A percentile compares a stretch with the other conserved stretches of the same genome.
Conservation (phyloP, 441 rosid genomes). For the Adansonia grandidieri region DNA sequence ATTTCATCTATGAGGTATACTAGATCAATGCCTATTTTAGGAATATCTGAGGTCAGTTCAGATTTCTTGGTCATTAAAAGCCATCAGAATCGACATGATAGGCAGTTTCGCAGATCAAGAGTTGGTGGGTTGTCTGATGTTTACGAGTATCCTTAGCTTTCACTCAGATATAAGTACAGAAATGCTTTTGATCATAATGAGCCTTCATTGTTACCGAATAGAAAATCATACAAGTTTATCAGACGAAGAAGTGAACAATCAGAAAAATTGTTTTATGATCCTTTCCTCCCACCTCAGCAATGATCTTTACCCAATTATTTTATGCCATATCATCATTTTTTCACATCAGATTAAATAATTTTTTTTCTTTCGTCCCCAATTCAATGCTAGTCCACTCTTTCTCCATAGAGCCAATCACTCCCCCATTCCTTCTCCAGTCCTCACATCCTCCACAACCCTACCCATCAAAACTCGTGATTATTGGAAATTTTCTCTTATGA, state of each 20-base stretch:
- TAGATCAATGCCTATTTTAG: slow-evolving; percentile 84
- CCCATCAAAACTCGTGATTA: no score
- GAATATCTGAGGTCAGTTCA: slow-evolving; percentile 68
- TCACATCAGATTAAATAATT: no score
- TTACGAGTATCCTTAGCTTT: slow-evolving; percentile 92
- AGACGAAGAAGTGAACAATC: slow-evolving; percentile 62
- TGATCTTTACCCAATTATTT: no score
- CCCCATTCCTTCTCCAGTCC: no score
- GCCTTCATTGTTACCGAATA: slow-evolving; percentile 36
- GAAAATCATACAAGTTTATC: slow-evolving; percentile 54
- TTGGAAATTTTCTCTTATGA: no score
- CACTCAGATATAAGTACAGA: slow-evolving; percentile 68
- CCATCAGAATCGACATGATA: slow-evolving; percentile 73
- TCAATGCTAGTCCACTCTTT: no score
- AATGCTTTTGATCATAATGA: slow-evolving; percentile 60
- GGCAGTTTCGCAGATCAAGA: slow-evolving; percentile 69
- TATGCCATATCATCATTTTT: no score
- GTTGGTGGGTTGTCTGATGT: slow-evolving; percentile 77
- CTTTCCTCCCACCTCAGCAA: no score
- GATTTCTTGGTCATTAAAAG: slow-evolving; percentile 52
- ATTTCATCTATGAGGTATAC: slow-evolving; percentile 82
- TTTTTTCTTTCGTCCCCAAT: no score
- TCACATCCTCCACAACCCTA: no score
- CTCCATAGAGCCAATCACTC: no score
- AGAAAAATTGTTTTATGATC: no score